Evolutionary conservation across 225 moss, liverwort and hornwort genomes (phyloP).

Genomic region (Sphagnum tenellum): DNA sequence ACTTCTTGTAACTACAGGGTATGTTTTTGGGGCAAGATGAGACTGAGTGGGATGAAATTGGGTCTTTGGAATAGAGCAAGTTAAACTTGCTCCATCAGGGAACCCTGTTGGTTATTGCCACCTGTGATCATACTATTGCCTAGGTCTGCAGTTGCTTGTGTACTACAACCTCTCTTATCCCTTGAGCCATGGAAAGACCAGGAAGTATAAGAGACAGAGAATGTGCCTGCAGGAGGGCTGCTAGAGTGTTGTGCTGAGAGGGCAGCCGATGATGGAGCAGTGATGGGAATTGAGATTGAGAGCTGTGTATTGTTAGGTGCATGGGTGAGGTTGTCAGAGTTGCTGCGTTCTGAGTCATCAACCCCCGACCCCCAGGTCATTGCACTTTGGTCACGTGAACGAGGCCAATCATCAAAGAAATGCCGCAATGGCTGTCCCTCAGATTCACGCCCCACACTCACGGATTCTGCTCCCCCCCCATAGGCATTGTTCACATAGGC

Average conservation of each 20-base stretch:
- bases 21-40: neutral
- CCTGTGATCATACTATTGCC: too few relatives aligned
- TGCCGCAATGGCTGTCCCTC: constrained; percentile 94
- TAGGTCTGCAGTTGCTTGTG: constrained; percentile 29
- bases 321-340: constrained; percentile 42
- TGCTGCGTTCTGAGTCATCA: constrained; percentile 66
- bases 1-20: neutral
- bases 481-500: constrained; percentile 73
- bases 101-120: too few relatives aligned
- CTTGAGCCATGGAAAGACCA: constrained; percentile 95
- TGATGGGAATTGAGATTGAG: constrained; percentile 96
- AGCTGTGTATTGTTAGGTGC: constrained; percentile 94
- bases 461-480: constrained; percentile 74
- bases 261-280: constrained; percentile 62
- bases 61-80: too few relatives aligned
- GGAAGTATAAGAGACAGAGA: constrained; percentile 83
- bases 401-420: constrained; percentile 99
- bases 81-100: too few relatives aligned
- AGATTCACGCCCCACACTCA: constrained; percentile 83
- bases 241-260: constrained; percentile 74
- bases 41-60: constrained; percentile 49
- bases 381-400: constrained; percentile 72
- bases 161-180: constrained; percentile 46
- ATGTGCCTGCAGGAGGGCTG: constrained; percentile 99
- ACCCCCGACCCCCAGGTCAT: constrained; percentile 92